Base-by-base conservation (phyloP, 2,329 filamentous ascomycete species). In the Neodidymelliopsis sp. region DNA sequence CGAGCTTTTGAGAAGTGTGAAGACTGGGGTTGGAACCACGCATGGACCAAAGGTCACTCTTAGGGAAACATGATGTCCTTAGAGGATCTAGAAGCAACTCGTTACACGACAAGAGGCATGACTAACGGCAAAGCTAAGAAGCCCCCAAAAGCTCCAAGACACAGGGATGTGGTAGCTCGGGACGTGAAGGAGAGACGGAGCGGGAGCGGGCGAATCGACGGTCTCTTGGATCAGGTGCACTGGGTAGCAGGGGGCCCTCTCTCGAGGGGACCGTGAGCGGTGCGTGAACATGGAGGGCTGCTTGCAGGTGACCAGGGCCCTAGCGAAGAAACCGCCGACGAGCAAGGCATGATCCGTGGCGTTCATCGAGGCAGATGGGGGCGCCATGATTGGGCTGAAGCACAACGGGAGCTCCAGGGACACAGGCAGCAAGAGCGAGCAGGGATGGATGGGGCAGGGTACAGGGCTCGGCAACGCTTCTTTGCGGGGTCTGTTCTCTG, bases 121-220 rank as follows among this genome's bases (percentile, higher is more conserved):
- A 71, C 69, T 65, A 64, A 54, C 59, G 58, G 67, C 55, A 59
- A 71, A 61, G 67, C 67, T 66, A 67, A 64, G 63, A 69, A 38
- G 55, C 53, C 54, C 56, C 60, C 60, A 60, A 67, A 52, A 60
- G 61, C 59, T 62, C 59, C 53, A 67, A 56, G 56, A 54, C 61
- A 68, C 67, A 71, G 63, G 68, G 69, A 65, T 68, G 61, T 66
- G 67, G 70, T 73, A 71, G 69, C 66, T 73, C 70, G 70, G 71
- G 70, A 71, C 68, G 70, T 63, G 63, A 59, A 60, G 62, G 59
- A 69, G 61, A 71, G 65, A 62, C 53, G 47, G 47, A 50, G 40
- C 47, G 62, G 63, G 57, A 57, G 58, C 67, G 66, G 63, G 65
- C 68, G 70, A 72, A 71, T 71, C 61, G 64, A 65, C 60, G 54